Conservation (phyloP, 1,139 yeast genomes). For the Geotrichum bryndzae region DNA sequence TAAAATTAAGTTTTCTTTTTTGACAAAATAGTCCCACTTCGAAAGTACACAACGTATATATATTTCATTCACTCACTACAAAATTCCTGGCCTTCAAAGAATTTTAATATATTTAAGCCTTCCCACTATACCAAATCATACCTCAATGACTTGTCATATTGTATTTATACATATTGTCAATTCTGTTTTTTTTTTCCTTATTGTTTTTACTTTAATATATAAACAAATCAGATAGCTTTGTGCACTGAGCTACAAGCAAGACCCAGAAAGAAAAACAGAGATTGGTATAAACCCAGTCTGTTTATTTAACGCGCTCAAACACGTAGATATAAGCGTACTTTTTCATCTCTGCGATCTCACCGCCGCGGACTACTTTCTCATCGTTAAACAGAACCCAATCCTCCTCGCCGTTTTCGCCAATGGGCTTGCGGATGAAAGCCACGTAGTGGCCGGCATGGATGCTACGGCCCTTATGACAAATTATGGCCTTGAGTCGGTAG, state of each 20-base stretch:
- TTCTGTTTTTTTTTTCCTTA: no score
- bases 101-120: no score
- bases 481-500: constrained; percentile 60
- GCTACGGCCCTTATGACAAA: constrained; percentile 92
- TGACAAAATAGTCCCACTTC: no score
- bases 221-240: no score
- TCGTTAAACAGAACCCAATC: constrained; percentile 87
- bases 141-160: no score
- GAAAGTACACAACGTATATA: no score
- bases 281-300: background rate
- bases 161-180: no score
- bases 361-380: constrained; percentile 80
- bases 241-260: background rate
- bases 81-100: no score
- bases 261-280: background rate
- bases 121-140: no score
- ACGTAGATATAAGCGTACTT: constrained; percentile 47
- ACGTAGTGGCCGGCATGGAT: constrained; percentile 97
- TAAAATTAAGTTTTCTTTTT: no score
- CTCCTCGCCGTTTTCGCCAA: constrained; percentile 34
- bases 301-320: constrained; percentile 28
- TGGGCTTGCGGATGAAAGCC: constrained; percentile 54
- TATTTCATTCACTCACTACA: no score
- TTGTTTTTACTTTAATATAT: no score
- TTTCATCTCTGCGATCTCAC: constrained; percentile 53